A percentile compares a stretch with the other conserved stretches of the same genome.
These are phyloP conservation scores for Cladorrhinum sp. DNA, from an alignment of 2,329 filamentous ascomycete species.

Conservation along the genomic window DNA sequence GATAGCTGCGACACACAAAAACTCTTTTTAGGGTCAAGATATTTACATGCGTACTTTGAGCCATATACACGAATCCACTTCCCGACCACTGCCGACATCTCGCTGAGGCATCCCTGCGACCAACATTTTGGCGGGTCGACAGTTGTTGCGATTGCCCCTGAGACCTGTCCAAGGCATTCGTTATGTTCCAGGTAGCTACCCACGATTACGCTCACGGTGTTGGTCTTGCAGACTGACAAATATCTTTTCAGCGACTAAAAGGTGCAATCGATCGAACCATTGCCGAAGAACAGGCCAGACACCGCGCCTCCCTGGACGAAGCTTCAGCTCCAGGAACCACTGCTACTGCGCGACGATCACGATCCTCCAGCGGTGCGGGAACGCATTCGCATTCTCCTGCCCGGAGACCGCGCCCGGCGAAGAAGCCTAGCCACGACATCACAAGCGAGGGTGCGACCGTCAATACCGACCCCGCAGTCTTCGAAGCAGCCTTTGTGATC, in stretches of 20 bases:
- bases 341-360: slow-evolving; percentile 42
- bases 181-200: slow-evolving; percentile 32
- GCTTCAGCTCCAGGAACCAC: slow-evolving; percentile 42
- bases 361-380: slow-evolving; percentile 34
- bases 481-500: slow-evolving; percentile 81
- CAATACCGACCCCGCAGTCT: slow-evolving; percentile 80
- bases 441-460: slow-evolving; percentile 38
- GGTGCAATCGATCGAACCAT: slow-evolving; percentile 83
- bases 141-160: neutral
- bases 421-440: slow-evolving; percentile 40
- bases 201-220: neutral
- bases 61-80: neutral
- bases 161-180: neutral
- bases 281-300: slow-evolving; percentile 85
- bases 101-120: neutral
- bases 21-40: neutral
- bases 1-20: neutral
- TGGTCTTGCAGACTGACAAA: slow-evolving; percentile 8
- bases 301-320: slow-evolving; percentile 47
- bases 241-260: slow-evolving; percentile 63
- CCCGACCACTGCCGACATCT: neutral
- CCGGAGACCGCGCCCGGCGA: slow-evolving; percentile 38
- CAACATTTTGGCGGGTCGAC: neutral
- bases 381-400: slow-evolving; percentile 34
- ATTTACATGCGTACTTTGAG: too few species aligned